Conservation (phyloP, 1,284 basidiomycete genomes). For the Porodaedalea pini region DNA sequence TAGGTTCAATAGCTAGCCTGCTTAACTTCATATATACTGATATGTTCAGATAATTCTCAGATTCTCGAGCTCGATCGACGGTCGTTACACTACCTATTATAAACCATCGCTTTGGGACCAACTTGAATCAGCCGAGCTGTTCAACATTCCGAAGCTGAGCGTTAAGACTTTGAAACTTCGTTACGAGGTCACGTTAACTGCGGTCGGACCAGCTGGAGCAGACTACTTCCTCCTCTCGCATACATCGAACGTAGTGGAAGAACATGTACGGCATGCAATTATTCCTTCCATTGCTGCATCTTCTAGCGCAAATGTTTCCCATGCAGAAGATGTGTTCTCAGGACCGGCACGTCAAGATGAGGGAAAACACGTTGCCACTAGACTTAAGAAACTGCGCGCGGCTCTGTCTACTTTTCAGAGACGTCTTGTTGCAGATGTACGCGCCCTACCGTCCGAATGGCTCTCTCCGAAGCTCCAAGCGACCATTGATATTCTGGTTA, state of each 20-base stretch:
- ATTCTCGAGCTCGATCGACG: conserved; percentile 47
- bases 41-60: conserved; percentile 49
- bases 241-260: conserved; percentile 10
- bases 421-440: conserved; percentile 24
- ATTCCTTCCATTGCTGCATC: background rate
- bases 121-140: conserved; percentile 45
- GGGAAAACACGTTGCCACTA: background rate
- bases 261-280: background rate
- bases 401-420: background rate
- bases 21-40: background rate
- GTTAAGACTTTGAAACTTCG: conserved; percentile 44
- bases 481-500: conserved; percentile 58
- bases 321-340: background rate
- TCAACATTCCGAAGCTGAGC: conserved; percentile 31
- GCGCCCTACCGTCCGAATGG: conserved; percentile 49
- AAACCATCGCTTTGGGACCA: conserved; percentile 52
- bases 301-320: background rate
- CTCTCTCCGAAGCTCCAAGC: conserved; percentile 67
- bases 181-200: conserved; percentile 53
- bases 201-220: conserved; percentile 51
- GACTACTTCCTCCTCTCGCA: conserved; percentile 48
- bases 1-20: conserved; percentile 29
- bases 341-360: background rate
- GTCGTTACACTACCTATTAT: conserved; percentile 48
- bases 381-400: background rate